Conservation (phyloP, 1,284 basidiomycete species). For the Coniophora puteana region DNA sequence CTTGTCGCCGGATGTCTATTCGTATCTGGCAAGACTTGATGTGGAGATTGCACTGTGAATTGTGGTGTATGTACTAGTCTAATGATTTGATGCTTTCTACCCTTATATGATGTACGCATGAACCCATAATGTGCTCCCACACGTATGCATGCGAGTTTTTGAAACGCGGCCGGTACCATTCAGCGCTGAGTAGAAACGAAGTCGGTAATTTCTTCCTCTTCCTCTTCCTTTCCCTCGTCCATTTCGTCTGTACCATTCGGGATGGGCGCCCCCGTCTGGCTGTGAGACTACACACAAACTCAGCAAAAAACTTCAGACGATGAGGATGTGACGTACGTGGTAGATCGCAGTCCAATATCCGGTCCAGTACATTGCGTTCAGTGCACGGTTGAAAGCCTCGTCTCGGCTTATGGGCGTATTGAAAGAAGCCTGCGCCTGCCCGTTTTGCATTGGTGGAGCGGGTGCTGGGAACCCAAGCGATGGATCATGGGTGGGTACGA, state of each 20-base stretch:
- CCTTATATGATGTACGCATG: too few relatives aligned
- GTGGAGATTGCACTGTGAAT: constrained; percentile 70
- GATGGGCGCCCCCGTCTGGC: constrained; percentile 2
- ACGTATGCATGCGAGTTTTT: too few relatives aligned
- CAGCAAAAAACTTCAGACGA: not conserved
- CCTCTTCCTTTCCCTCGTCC: constrained; percentile 13
- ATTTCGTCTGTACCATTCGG: constrained; percentile 3
- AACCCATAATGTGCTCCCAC: too few relatives aligned
- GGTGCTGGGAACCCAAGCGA: constrained; percentile 34
- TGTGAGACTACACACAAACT: constrained; percentile 22
- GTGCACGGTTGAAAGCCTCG: constrained; percentile 69
- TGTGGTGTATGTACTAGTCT: too few relatives aligned
- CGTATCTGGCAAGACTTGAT: constrained; percentile 76
- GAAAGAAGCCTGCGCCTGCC: constrained; percentile 18
- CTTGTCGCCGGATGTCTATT: constrained; percentile 89
- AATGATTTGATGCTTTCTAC: too few relatives aligned
- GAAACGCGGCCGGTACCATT: too few relatives aligned
- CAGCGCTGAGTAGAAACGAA: too few relatives aligned
- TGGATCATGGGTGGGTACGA: constrained; percentile 64
- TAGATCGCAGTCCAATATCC: constrained; percentile 84
- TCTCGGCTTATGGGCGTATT: constrained; percentile 51
- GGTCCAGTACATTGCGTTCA: constrained; percentile 77
- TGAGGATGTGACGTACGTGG: constrained; percentile 44
- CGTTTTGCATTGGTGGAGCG: constrained; percentile 18
- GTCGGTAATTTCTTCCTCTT: constrained; percentile 20